Conservation (phyloP, 2,329 filamentous ascomycete species). For the Penicillium fuscoglaucum region DNA sequence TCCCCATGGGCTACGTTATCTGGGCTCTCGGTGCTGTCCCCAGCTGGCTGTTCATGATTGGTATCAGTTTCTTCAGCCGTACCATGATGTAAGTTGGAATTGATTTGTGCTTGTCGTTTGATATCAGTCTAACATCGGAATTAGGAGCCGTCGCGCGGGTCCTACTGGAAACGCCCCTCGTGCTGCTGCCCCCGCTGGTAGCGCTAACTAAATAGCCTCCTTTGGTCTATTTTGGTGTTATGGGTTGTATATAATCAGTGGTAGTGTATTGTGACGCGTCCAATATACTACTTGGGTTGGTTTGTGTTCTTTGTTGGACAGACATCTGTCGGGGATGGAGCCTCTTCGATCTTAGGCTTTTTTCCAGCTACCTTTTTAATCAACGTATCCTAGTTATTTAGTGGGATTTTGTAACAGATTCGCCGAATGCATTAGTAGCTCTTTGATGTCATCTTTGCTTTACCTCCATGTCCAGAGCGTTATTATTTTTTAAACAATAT, state of each 20-base stretch:
- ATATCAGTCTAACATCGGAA: slow-evolving; percentile 9
- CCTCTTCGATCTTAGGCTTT: slow-evolving; percentile 5
- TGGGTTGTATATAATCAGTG: slow-evolving; percentile 38
- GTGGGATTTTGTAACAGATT: neutral
- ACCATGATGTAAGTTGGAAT: slow-evolving; percentile 60
- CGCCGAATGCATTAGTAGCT: neutral
- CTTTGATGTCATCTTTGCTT: neutral
- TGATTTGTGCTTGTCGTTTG: neutral
- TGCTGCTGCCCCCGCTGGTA: slow-evolving; percentile 22
- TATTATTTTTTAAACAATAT: neutral
- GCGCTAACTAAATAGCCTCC: slow-evolving; percentile 24
- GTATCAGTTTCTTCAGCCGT: slow-evolving; percentile 61
- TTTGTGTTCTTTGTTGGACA: slow-evolving; percentile 9
- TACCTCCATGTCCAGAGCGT: neutral
- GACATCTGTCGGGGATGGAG: neutral
- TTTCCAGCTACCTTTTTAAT: slow-evolving; percentile 13
- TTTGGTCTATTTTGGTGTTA: slow-evolving; percentile 13
- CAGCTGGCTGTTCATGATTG: slow-evolving; percentile 65
- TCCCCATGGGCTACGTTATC: slow-evolving; percentile 58
- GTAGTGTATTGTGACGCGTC: slow-evolving; percentile 17
- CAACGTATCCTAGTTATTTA: neutral
- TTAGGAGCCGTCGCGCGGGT: slow-evolving; percentile 30
- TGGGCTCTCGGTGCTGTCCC: slow-evolving; percentile 60
- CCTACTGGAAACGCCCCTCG: slow-evolving; percentile 17
- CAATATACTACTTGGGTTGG: slow-evolving; percentile 19